Evolutionary conservation across 1,284 basidiomycete genomes (phyloP), one percentile per base, ranked within the genome.

Genomic region (Lignosus rhinocerotis): DNA sequence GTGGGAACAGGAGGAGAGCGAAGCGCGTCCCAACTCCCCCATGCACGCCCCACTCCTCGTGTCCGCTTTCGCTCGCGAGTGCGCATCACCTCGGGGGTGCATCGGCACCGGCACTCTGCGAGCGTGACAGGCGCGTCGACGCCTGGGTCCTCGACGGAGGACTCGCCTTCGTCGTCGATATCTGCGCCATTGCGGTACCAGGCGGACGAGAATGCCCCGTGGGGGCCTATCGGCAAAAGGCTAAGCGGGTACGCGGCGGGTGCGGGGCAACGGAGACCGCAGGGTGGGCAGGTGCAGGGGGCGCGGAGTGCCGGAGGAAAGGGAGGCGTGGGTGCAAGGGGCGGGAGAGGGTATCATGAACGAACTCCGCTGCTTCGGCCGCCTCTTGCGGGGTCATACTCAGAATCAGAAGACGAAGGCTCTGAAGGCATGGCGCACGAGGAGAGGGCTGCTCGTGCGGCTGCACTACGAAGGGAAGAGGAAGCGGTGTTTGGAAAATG

Each of bases 141-240:
- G 54, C 63, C 66, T 31, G 65, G 66, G 17, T 83, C 84, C 6
- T 82, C 84, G 30, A 66, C 74, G 31, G 85, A 85, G 6, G 78
- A 79, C 44, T 90, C 88, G 1, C 80, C 80, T 1, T 88, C 86
- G 10, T 89, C 87, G 4, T 88, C 87, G 36, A 86, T 90, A 64
- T 89, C 87, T 31, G 89, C 81, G 1, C 88, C 89, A 12, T 75
- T 90, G 33, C 85, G 83, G 43, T 80, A 81, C 58, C 78, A 78
- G 56, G 73, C 78, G 12, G 81, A 83, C 52, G 82, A 81, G 48
- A 74, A 77, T 57, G 75, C 79, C 0, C 76, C 79, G 3, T 86
- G 84, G 80, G 83, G 79, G 10, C 80, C 86, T 9, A 73, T 88
- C 17, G 85, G 84, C 17, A 76, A 76, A 66, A 79, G 86, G 44